Conservation (phyloP, 345 rosid species). For the Eucalyptus dawsonii region DNA sequence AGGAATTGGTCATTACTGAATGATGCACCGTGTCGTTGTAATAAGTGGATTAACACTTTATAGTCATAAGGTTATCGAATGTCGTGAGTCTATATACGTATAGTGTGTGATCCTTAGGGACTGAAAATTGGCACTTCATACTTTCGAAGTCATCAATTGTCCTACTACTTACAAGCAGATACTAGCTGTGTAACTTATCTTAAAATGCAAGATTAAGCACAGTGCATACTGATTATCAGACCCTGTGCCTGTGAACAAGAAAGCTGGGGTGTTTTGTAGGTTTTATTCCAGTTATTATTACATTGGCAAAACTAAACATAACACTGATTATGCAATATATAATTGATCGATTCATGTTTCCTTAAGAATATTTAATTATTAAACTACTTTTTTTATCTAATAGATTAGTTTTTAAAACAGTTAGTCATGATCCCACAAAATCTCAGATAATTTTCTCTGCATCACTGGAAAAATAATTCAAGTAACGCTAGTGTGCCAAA, state of each 20-base stretch:
- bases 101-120: background rate
- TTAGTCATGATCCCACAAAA: rapidly evolving
- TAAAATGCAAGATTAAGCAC: background rate
- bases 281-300: background rate
- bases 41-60: background rate
- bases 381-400: no score
- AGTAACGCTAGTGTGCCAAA: background rate
- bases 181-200: background rate
- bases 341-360: background rate
- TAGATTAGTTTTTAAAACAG: no score
- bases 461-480: background rate
- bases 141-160: background rate
- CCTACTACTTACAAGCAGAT: background rate
- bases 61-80: background rate
- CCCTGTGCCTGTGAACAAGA: background rate
- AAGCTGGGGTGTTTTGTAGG: background rate
- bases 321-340: background rate
- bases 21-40: background rate
- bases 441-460: background rate
- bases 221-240: background rate
- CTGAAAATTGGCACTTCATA: background rate
- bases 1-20: background rate
- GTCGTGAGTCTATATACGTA: background rate
- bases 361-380: no score
- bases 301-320: background rate